Evolutionary conservation across 1,284 basidiomycete genomes (phyloP).

Genomic region (Trichosporon sp.): DNA sequence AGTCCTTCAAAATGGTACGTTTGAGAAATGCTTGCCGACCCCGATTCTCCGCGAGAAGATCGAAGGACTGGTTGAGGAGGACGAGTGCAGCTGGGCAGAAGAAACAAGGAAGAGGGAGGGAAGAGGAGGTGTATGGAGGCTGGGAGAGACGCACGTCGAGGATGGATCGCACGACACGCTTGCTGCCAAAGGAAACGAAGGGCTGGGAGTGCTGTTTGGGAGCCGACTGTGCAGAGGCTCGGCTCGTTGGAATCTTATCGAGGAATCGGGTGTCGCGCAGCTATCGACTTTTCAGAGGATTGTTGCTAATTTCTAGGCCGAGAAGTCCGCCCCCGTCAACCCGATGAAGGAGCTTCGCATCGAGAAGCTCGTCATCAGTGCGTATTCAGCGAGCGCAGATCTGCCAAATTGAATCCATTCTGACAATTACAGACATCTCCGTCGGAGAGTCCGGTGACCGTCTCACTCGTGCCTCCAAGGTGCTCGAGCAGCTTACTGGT

Average conservation of each 20-base stretch:
- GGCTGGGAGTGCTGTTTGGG: not conserved
- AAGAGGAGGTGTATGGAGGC: too few relatives aligned
- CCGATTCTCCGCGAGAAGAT: not conserved
- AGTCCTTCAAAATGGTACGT: slow-evolving; percentile 8
- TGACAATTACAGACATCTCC: slow-evolving; percentile 74
- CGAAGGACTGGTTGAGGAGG: not conserved
- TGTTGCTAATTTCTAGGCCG: slow-evolving; percentile 58
- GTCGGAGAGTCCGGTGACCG: slow-evolving; percentile 99
- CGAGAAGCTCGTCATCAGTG: slow-evolving; percentile 99
- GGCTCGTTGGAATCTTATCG: not conserved
- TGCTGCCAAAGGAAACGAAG: too few relatives aligned
- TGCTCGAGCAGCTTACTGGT: slow-evolving; percentile 98
- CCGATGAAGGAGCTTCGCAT: slow-evolving; percentile 94
- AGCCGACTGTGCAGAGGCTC: not conserved
- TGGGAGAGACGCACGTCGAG: not conserved
- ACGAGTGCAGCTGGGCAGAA: too few relatives aligned
- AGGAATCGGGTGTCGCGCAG: not conserved
- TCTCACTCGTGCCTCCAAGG: slow-evolving; percentile 97
- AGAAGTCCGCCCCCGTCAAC: slow-evolving; percentile 83
- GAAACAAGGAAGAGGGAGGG: not conserved
- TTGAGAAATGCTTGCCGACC: not conserved
- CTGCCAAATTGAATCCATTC: not conserved
- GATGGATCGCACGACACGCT: not conserved
- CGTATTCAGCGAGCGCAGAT: slow-evolving; percentile 46
- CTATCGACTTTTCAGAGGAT: not conserved